Evolutionary conservation across 1,284 basidiomycete genomes (phyloP), one percentile per base, ranked within the genome.

Genomic region (Pisolithus thermaeus): DNA sequence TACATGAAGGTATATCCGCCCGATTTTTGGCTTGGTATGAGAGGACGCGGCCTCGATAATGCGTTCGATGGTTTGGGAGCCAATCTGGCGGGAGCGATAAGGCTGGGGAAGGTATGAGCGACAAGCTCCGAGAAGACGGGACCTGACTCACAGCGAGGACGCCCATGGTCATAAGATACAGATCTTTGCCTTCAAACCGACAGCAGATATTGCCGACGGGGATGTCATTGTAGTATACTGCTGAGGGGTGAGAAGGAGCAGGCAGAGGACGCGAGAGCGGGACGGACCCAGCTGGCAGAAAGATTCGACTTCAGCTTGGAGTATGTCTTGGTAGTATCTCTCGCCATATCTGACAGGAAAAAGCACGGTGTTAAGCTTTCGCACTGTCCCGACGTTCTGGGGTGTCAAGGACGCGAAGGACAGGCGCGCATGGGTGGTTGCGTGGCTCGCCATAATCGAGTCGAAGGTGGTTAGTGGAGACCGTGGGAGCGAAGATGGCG

Each of bases 91-190:
- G 42, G 82, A 84, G 47, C 88, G 83, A 69, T 92, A 92, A 25
- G 89, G 87, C 88, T 91, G 64, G 60, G 51, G 47, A 37, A 41
- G 58, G 53, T 53, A 32, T 67, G 36, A 57, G 38, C 66, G 36
- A 59, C 46, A 46, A 48, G 30, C 20, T 38, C 54, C 48, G 37
- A 55, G 48, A 57, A 56, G 52, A 50, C 52, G 56, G 52, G 57
- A 47, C 51, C 52, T 46, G 37, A 72, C 85, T 69, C 68, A 91
- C 88, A 50, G 87, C 89, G 51, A 91, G 79, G 56, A 91, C 70
- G 38, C 87, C 88, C 83, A 91, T 85, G 50, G 89, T 91, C 84
- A 90, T 88, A 59, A 91, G 74, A 70, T 91, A 91, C 58, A 91
- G 67, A 61, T 81, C 79, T 58, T 78, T 78, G 49, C 72, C 76